Evolutionary conservation across 2,329 filamentous ascomycete genomes (phyloP).

Genomic region (Diplocarpon rosae): DNA sequence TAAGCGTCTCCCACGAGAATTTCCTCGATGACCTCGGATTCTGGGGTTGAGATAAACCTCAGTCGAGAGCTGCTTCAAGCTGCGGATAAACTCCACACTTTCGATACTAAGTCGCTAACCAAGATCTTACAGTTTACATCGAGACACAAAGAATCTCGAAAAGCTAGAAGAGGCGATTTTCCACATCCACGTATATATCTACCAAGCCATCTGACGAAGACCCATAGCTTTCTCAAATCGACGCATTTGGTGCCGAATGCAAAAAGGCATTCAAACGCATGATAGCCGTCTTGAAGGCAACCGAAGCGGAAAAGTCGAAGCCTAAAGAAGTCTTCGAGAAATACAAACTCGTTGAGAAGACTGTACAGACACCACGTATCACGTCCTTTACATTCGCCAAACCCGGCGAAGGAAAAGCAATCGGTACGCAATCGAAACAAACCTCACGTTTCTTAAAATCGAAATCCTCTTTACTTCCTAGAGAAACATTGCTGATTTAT

Average conservation of each 20-base stretch:
- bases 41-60: too few species aligned
- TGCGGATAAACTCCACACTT: too few species aligned
- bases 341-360: conserved; percentile 37
- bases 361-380: conserved; percentile 38
- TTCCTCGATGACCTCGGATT: too few species aligned
- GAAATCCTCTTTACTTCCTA: too few species aligned
- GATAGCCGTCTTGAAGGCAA: conserved; percentile 34
- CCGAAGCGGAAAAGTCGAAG: conserved; percentile 21
- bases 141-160: conserved; percentile 36
- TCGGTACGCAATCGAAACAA: too few species aligned
- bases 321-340: conserved; percentile 26
- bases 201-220: background rate
- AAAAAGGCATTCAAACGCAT: conserved; percentile 41
- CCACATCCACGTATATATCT: background rate
- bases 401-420: conserved; percentile 25
- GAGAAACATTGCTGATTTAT: too few species aligned
- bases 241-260: conserved; percentile 31
- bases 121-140: conserved; percentile 32
- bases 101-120: too few species aligned
- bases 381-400: conserved; percentile 41
- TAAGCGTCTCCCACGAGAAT: too few species aligned
- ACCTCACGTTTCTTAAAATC: too few species aligned
- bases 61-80: too few species aligned
- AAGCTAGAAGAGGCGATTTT: conserved; percentile 35
- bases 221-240: conserved; percentile 28